A percentile compares a stretch with the other conserved stretches of the same genome.
phyloP scores from a whole-genome alignment of 73 alveolate species.

The Durusdinium trenchii region DNA sequence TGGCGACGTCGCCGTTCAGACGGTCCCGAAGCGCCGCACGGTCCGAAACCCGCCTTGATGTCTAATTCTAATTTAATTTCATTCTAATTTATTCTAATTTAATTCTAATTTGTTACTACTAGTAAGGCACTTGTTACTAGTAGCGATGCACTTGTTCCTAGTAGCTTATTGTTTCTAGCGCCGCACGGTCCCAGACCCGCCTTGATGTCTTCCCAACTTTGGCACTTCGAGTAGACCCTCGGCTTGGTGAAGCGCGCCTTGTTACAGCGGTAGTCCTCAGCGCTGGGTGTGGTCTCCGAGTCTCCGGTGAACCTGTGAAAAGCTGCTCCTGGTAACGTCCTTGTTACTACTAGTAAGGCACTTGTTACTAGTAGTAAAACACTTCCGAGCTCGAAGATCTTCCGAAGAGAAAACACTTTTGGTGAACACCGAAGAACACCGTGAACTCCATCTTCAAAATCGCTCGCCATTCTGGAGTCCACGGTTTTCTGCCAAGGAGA shows the following conservation, averaged over 20 bases:
- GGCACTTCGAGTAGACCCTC: slow-evolving; percentile 68
- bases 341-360: too few species aligned
- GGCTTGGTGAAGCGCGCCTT: slow-evolving; percentile 77
- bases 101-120: too few species aligned
- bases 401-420: neutral
- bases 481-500: too few species aligned
- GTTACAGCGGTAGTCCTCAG: slow-evolving; percentile 79
- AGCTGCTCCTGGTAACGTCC: neutral
- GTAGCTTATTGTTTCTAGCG: too few species aligned
- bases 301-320: neutral
- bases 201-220: slow-evolving; percentile 66
- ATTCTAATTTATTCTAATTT: too few species aligned
- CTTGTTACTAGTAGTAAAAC: neutral
- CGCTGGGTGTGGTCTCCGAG: neutral
- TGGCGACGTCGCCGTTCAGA: too few species aligned
- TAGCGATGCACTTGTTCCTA: too few species aligned
- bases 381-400: neutral
- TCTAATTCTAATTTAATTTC: too few species aligned
- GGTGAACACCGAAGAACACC: neutral
- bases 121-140: too few species aligned
- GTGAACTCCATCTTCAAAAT: neutral
- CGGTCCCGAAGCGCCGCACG: too few species aligned
- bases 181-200: neutral
- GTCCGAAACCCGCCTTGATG: too few species aligned
- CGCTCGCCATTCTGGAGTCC: too few species aligned